A percentile compares a stretch with the other conserved stretches of the same genome.
Conservation (phyloP, 164 flowering plant genomes). For the Aristolochia contorta region DNA sequence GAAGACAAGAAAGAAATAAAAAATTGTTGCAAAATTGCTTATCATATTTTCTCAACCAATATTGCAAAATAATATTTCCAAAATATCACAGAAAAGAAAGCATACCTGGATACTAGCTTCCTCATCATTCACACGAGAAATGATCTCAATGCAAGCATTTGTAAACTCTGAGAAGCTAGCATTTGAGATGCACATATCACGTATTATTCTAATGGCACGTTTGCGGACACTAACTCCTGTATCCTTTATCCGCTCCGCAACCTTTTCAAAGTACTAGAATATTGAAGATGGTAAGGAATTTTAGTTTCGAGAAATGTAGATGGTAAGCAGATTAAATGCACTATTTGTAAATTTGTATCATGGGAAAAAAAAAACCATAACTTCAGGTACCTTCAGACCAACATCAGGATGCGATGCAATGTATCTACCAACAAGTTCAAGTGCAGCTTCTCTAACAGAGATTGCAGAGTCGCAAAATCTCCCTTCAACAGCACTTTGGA, state of each 20-base stretch:
- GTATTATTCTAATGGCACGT: slow-evolving; percentile 86
- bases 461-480: slow-evolving; percentile 96
- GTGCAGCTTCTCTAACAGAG: slow-evolving; percentile 92
- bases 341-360: no score
- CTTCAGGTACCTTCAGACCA: slow-evolving; percentile 65
- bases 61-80: not conserved
- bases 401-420: slow-evolving; percentile 99
- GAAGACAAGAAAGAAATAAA: no score
- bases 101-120: slow-evolving; percentile 93
- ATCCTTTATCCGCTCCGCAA: slow-evolving; percentile 91
- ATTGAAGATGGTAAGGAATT: not conserved
- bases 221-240: slow-evolving; percentile 99
- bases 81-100: not conserved
- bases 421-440: slow-evolving; percentile 96
- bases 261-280: slow-evolving; percentile 88
- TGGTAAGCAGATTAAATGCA: no score
- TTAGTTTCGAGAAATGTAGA: not conserved
- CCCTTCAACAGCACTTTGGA: slow-evolving; percentile 95
- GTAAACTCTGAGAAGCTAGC: slow-evolving; percentile 58
- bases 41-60: not conserved
- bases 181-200: slow-evolving; percentile 93
- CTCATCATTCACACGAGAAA: slow-evolving; percentile 90
- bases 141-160: slow-evolving; percentile 78
- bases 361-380: not conserved
- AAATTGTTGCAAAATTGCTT: no score